Base-by-base conservation (phyloP, 1,284 basidiomycete species). In the Earliella scabrosa region DNA sequence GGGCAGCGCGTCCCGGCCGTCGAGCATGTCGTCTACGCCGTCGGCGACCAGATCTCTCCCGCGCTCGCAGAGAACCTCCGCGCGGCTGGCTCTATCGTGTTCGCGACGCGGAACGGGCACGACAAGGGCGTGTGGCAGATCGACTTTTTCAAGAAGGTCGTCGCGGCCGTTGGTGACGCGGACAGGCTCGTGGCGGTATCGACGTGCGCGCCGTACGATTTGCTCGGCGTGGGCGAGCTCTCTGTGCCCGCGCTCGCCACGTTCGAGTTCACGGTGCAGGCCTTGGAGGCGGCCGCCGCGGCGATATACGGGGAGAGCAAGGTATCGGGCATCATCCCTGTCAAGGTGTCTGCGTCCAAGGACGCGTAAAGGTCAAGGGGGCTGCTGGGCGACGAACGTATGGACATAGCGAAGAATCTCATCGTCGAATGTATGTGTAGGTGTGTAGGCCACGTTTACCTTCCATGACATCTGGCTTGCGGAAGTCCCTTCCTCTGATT, bases 141-240 rank as follows among this genome's bases (percentile, higher is more conserved):
- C 36, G 71, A 71, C 2, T 73, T 73, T 48, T 63, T 88, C 50
- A 63, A 68, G 23, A 63, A 66, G 54, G 58, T 81, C 4, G 46
- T 76, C 9, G 54, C 58, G 46, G 53, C 26, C 51, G 54, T 56
- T 7, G 43, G 50, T 6, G 54, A 43, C 2, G 56, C 40, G 49
- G 39, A 18, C 8, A 71, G 70, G 18, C 65, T 85, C 26, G 73
- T 85, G 2, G 69, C 86, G 8, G 60, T 88, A 0, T 77, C 82
- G 29, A 85, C 81, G 35, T 85, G 85, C 63, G 81, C 77, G 18
- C 86, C 86, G 31, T 88, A 87, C 62, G 86, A 88, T 56, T 50
- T 84, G 8, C 66, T 73, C 4, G 59, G 50, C 14, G 26, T 61
- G 24, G 71, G 70, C 13, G 63, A 63, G 3, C 52, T 60, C 16